A percentile compares a stretch with the other conserved stretches of the same genome.
phyloP scores from a whole-genome alignment of 192 early-diverging fungal species.

The Coemansia erecta region DNA sequence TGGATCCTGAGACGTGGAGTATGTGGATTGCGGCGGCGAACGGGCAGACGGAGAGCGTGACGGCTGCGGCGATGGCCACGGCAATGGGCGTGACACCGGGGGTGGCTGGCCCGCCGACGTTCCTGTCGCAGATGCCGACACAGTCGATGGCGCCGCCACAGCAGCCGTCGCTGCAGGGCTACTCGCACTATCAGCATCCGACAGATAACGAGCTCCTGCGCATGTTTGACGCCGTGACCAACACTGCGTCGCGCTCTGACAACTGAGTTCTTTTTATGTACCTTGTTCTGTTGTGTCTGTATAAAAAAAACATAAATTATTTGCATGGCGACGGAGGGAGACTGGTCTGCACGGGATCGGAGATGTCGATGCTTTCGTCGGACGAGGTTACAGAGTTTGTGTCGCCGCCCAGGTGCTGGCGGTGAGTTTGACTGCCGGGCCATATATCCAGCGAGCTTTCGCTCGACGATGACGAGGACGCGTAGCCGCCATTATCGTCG shows the following conservation, averaged over 20 bases:
- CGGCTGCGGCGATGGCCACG: constrained; percentile 33
- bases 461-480: neutral
- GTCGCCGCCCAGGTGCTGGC: constrained; percentile 4
- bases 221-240: constrained; percentile 42
- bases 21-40: constrained; percentile 53
- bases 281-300: too few species aligned
- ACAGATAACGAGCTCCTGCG: constrained; percentile 39
- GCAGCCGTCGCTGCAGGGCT: constrained; percentile 8
- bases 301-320: too few species aligned
- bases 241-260: neutral
- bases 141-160: neutral
- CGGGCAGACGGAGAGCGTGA: constrained; percentile 24
- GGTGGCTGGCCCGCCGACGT: constrained; percentile 32
- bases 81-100: constrained; percentile 54
- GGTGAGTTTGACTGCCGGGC: neutral
- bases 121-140: constrained; percentile 11
- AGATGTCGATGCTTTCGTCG: constrained; percentile 2
- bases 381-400: neutral
- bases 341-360: neutral
- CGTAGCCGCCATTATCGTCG: neutral
- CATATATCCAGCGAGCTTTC: constrained; percentile 9
- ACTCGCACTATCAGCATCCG: constrained; percentile 20
- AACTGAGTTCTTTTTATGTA: neutral
- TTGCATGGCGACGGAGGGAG: too few species aligned
- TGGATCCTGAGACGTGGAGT: constrained; percentile 33